These are phyloP conservation scores for Trichoderma polysporum DNA, from an alignment of 2,329 filamentous ascomycete genomes.

Conservation along the genomic window DNA sequence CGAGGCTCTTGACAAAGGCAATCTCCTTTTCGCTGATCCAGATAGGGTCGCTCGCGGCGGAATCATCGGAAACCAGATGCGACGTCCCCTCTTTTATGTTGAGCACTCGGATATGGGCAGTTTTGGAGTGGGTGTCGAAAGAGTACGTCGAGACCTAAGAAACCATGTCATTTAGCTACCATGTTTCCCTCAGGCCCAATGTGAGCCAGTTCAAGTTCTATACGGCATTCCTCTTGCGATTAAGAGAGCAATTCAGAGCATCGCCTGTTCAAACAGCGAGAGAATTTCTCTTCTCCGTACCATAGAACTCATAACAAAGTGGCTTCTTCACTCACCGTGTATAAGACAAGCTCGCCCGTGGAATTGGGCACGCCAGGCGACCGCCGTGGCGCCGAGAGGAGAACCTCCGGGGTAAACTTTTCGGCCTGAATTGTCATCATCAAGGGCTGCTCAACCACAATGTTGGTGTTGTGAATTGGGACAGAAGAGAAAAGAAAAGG, in stretches of 20 bases:
- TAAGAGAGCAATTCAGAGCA: neutral
- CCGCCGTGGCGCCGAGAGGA: conserved; percentile 73
- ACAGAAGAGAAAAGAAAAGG: neutral
- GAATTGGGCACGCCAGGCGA: conserved; percentile 69
- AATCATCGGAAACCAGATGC: conserved; percentile 63
- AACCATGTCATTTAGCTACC: conserved; percentile 1
- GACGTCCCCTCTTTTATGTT: conserved; percentile 67
- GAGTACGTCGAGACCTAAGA: conserved; percentile 70
- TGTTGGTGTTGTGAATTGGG: neutral
- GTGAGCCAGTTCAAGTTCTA: neutral
- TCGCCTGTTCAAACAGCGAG: neutral
- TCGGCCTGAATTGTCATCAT: conserved; percentile 68
- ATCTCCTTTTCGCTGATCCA: conserved; percentile 72
- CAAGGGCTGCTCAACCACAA: conserved; percentile 19
- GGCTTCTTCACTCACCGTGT: conserved; percentile 48
- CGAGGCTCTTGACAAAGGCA: conserved; percentile 51
- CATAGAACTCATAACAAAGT: neutral
- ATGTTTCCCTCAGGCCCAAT: neutral
- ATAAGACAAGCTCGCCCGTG: conserved; percentile 63
- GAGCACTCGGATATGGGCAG: conserved; percentile 67
- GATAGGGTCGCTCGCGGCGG: conserved; percentile 65
- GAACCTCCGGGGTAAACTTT: conserved; percentile 74
- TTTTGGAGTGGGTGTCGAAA: conserved; percentile 71
- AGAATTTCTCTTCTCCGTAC: neutral
- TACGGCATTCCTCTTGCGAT: neutral